Evolutionary conservation across 768 basidiomycete species (phyloP), one percentile per base, ranked within the genome.

Genomic region (Pulveroboletus ravenelii): DNA sequence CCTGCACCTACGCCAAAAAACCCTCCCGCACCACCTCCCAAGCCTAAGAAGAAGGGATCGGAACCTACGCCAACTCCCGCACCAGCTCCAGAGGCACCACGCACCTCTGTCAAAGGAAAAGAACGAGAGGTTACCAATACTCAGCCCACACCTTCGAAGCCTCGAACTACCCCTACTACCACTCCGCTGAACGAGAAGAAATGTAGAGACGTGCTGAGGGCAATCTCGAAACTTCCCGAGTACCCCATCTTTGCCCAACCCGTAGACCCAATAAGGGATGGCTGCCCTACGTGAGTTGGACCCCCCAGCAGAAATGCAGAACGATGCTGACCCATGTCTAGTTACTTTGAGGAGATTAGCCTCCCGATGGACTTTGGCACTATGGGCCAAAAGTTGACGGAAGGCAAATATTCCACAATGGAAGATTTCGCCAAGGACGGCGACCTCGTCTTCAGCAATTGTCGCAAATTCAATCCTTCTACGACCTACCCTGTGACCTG

Each of bases 291-390:
- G 90, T 94, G 63, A 70, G 87, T 78, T 44, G 30, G 35, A 34
- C 38, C 37, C 46, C 36, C 42, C 3, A 12, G 30, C 40, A 32
- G 45, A 13, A 45, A 10, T 10, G 23, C 48, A 30, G 7, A 29
- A 18, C n/a, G 13, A 36, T 34, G 27, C 30, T 50, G 44, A 56
- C 35, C 39, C 53, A 15, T 30, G 15, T 59, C 38, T 45, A 96
- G 93, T 17, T 98, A 98, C 67, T 82, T 89, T 53, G 83, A 94
- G 5, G 95, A 97, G 69, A 95, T 98, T 62, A 70, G 80, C 52
- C 72, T 87, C 56, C 95, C 95, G 6, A 97, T 97, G 95, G 93
- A 97, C 69, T 84, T 97, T 46, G 81, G 81, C 9, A 95, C 94
- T 2, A 88, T 96, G 57, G 66, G 67, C 13, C 71, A 74, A 35